Percentiles rank a stretch among this genome's conserved stretches.
phyloP scores from a whole-genome alignment of 1,284 basidiomycete species.

The Leccinum pachyderme region DNA sequence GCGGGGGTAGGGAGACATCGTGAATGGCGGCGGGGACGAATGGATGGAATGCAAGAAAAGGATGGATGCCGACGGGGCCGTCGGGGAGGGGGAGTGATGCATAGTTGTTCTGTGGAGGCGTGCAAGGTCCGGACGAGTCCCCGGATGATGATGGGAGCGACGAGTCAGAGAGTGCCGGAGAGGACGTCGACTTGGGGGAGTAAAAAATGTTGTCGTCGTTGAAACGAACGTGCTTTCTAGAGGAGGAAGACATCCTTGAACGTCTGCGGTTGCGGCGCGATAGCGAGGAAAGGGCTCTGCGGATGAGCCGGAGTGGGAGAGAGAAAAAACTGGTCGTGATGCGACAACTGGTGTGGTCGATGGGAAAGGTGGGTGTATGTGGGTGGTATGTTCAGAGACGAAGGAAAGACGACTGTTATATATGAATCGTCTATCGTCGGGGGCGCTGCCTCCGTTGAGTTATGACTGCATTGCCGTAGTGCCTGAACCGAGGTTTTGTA shows the following conservation, averaged over 20 bases:
- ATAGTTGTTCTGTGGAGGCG: slow-evolving; percentile 34
- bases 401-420: slow-evolving; percentile 15
- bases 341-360: slow-evolving; percentile 13
- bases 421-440: slow-evolving; percentile 16
- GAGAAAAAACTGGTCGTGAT: slow-evolving; percentile 11
- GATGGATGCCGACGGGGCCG: slow-evolving; percentile 40
- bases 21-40: slow-evolving; percentile 37
- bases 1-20: slow-evolving; percentile 35
- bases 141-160: slow-evolving; percentile 41
- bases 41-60: slow-evolving; percentile 43
- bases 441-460: slow-evolving; percentile 25
- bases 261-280: slow-evolving; percentile 2
- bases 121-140: slow-evolving; percentile 35
- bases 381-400: slow-evolving; percentile 1
- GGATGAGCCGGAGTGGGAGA: slow-evolving; percentile 6
- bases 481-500: slow-evolving; percentile 3
- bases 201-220: slow-evolving; percentile 44
- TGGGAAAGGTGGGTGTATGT: slow-evolving; percentile 3
- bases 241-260: slow-evolving; percentile 20
- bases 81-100: slow-evolving; percentile 22
- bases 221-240: slow-evolving; percentile 45
- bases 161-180: slow-evolving; percentile 39
- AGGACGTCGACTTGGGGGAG: slow-evolving; percentile 38
- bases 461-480: slow-evolving; percentile 28
- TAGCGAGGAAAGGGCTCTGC: slow-evolving; percentile 9